Evolutionary conservation across 768 basidiomycete genomes (phyloP), one percentile per base, ranked within the genome.

Genomic region (Leccinum incarnatum): DNA sequence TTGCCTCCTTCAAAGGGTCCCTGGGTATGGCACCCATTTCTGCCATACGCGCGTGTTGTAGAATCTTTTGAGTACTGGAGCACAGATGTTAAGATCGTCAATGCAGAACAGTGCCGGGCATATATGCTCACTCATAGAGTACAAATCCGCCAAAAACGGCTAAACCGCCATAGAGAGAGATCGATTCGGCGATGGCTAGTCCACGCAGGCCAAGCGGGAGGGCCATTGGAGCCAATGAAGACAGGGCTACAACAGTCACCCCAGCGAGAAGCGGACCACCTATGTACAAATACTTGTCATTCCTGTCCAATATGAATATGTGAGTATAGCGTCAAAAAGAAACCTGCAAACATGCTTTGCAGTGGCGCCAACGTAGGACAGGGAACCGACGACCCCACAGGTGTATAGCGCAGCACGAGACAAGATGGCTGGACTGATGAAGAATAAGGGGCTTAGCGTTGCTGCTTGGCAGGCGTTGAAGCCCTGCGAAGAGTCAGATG

Each of bases 331-430:
- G 6, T 45, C 46, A 29, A 53, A 47, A 27, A 55, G 21, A 3
- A 47, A 21, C 2, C 17, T 8, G 17, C n/a, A 49, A 4, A 62
- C 80, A 60, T 63, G 86, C 88, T 76, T 86, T 25, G 93, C 93
- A 34, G 93, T 96, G 4, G 93, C 92, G 21, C 93, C 93, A 23
- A 96, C 81, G 69, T 93, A 96, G 12, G 87, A 87, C 27, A 95
- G 82, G 2, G 89, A 84, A 4, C 91, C 92, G n/a, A 93, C 89
- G 2, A 91, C 83, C 27, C 92, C 92, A 37, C 85, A 81, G 0
- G 93, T 95, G 74, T 96, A 96, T 3, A 96, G 76, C 5, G 91
- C 93, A 9, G 93, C 93, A 30, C 93, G 85, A 17, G 88, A 88
- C 52, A 96, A 81, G 62, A 95, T 82, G 12, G 90, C 91, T 3